phyloP scores from a whole-genome alignment of 2,329 filamentous ascomycete genomes.

The Alternaria hordeiaustralica region DNA sequence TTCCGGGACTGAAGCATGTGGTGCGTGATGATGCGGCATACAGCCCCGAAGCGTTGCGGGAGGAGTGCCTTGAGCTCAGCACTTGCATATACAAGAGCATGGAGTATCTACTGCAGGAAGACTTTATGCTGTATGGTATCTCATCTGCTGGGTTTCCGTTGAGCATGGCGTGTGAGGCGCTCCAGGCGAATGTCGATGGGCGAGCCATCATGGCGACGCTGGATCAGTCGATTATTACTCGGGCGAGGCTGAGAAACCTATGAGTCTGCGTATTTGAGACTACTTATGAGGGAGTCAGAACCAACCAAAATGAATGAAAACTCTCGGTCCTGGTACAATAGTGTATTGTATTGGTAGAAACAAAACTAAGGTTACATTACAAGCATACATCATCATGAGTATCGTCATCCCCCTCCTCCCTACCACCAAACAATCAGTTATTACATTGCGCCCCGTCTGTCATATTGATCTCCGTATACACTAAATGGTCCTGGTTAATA shows the following conservation, averaged over 20 bases:
- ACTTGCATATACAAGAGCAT: not conserved
- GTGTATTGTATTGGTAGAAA: not conserved
- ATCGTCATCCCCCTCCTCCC: not conserved
- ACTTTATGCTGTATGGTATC: not conserved
- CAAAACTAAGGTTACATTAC: not conserved
- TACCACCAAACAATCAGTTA: not conserved
- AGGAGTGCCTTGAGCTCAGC: not conserved
- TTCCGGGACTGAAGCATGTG: not conserved
- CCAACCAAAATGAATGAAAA: not conserved
- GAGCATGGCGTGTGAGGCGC: not conserved
- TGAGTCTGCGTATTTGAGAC: not conserved
- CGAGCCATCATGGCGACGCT: not conserved
- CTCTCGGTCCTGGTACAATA: not conserved
- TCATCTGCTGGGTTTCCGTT: not conserved
- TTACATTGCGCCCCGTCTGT: constrained; percentile 2
- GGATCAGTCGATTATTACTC: not conserved
- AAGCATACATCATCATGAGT: not conserved
- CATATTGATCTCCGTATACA: constrained; percentile 21
- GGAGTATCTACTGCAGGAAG: not conserved
- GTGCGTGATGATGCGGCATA: not conserved
- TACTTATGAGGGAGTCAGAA: not conserved
- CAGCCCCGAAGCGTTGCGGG: not conserved
- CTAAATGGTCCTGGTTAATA: constrained; percentile 19
- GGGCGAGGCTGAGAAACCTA: not conserved
- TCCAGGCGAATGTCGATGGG: not conserved